Evolutionary conservation across 169 alveolate genomes (phyloP).

Genomic region (Plasmodium blacklocki): DNA sequence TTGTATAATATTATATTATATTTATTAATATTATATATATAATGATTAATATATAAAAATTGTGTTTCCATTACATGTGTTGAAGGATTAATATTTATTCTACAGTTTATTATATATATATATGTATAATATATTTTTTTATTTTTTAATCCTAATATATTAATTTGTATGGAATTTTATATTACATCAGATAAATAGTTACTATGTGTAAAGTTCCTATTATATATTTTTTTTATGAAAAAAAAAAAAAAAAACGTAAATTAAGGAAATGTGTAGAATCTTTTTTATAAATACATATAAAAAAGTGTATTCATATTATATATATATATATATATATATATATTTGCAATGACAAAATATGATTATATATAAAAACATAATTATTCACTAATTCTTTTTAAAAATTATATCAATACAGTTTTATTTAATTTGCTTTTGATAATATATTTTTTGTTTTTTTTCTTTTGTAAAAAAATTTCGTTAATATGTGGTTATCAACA

Average conservation of each 20-base stretch:
- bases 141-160: not conserved
- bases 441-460: conserved; percentile 15
- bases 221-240: too few species aligned
- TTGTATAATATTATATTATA: conserved; percentile 3
- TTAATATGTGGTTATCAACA: conserved; percentile 65
- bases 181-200: too few species aligned
- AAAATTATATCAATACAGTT: not conserved
- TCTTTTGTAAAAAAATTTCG: conserved; percentile 13
- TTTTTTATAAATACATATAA: too few species aligned
- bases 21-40: conserved; percentile 1
- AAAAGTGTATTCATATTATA: too few species aligned
- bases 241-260: too few species aligned
- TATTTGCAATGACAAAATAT: too few species aligned
- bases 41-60: not conserved
- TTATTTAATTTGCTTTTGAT: conserved; percentile 11
- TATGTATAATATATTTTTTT: not conserved
- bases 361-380: too few species aligned
- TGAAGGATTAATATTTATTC: conserved; percentile 6
- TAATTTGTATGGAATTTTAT: too few species aligned
- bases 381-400: too few species aligned
- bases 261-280: too few species aligned
- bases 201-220: too few species aligned
- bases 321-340: too few species aligned
- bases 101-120: conserved; percentile 23
- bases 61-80: not conserved